A percentile compares a stretch with the other conserved stretches of the same genome.
phyloP scores from a whole-genome alignment of 176 grass and related monocot species.

The Phoenix dactylifera region DNA sequence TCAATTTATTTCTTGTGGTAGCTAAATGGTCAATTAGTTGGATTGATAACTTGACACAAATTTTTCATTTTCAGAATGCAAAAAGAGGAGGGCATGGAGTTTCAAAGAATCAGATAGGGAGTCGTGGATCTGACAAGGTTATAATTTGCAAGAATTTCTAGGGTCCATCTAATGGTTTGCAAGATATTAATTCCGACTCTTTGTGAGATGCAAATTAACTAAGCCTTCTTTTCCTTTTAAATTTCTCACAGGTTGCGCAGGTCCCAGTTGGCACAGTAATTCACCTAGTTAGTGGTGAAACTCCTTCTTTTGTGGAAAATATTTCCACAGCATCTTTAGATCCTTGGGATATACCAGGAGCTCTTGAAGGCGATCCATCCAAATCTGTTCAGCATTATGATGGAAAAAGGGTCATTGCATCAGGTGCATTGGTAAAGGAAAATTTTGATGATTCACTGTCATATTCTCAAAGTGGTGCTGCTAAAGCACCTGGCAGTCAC shows the following conservation, averaged over 20 bases:
- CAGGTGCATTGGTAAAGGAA: not conserved
- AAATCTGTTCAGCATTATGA: conserved; percentile 11
- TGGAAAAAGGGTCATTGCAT: not conserved
- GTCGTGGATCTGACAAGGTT: conserved; percentile 61
- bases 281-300: conserved; percentile 66
- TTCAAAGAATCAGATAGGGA: conserved; percentile 69
- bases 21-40: too few relatives aligned
- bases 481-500: too few relatives aligned
- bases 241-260: conserved; percentile 41
- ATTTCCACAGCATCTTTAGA: conserved; percentile 34
- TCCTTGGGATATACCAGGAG: conserved; percentile 66
- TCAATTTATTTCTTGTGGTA: too few relatives aligned
- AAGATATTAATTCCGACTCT: not conserved
- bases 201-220: not conserved
- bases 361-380: conserved; percentile 11
- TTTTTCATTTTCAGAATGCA: conserved; percentile 46
- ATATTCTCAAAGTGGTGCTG: not conserved
- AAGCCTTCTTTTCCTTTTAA: conserved; percentile 3
- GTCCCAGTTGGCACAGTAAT: conserved; percentile 90
- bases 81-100: conserved; percentile 47
- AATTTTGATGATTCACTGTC: conserved; percentile 4
- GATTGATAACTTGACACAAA: conserved; percentile 1
- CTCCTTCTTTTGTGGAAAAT: conserved; percentile 33
- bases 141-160: not conserved
- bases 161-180: not conserved